These are phyloP conservation scores for Lactarius trivialis DNA, from an alignment of 768 basidiomycete species.

Conservation along the genomic window DNA sequence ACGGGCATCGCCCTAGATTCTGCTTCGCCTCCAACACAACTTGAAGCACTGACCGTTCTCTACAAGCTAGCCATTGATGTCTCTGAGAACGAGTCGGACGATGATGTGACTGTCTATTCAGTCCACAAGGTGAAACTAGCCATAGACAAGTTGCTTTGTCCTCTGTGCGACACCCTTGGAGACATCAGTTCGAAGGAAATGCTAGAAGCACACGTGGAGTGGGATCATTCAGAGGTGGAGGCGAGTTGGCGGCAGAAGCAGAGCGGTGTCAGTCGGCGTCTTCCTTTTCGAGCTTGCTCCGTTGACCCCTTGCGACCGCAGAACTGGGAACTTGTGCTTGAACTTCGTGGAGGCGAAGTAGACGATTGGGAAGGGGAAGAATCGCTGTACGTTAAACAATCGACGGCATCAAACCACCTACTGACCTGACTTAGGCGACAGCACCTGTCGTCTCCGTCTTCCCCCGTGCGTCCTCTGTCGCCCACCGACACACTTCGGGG, in stretches of 20 bases:
- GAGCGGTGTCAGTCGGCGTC: constrained; percentile 20
- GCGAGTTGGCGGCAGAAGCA: constrained; percentile 33
- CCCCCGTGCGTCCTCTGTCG: constrained; percentile 1
- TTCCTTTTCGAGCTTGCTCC: background rate
- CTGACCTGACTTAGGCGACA: background rate
- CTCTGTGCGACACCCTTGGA: constrained; percentile 46
- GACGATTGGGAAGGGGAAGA: constrained; percentile 3
- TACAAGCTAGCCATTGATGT: constrained; percentile 22
- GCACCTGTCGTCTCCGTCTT: background rate
- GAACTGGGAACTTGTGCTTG: constrained; percentile 10
- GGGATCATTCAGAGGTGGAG: constrained; percentile 42
- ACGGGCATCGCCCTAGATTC: constrained; percentile 33
- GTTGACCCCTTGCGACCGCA: background rate
- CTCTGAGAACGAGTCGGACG: constrained; percentile 6
- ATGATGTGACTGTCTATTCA: constrained; percentile 18
- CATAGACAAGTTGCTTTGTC: constrained; percentile 42
- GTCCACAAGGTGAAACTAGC: constrained; percentile 26
- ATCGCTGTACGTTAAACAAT: constrained; percentile 2
- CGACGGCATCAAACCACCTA: background rate
- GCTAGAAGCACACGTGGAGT: constrained; percentile 42
- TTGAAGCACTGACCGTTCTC: constrained; percentile 26
- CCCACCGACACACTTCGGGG: background rate
- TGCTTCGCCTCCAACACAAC: constrained; percentile 21
- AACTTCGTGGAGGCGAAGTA: constrained; percentile 4
- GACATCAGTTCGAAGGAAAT: constrained; percentile 37